These are phyloP conservation scores for Datisca glomerata DNA, from an alignment of 306 rosid genomes.

Conservation along the genomic window DNA sequence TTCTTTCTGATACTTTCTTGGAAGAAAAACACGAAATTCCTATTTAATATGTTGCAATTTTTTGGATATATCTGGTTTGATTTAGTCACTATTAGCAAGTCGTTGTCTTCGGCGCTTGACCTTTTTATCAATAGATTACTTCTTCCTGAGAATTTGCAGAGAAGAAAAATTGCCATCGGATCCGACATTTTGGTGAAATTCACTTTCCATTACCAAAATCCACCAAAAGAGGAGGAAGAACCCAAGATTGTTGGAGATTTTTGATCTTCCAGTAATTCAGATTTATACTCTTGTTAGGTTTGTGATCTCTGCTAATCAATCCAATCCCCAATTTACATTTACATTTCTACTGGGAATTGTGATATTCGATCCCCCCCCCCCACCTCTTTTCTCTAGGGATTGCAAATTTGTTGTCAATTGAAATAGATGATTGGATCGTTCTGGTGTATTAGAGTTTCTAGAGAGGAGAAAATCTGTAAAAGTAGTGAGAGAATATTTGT, in stretches of 20 bases:
- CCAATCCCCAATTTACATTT: background rate
- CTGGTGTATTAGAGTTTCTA: background rate
- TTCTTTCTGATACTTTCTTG: background rate
- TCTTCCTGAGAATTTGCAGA: background rate
- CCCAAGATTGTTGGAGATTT: slow-evolving; percentile 7
- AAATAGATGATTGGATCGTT: background rate
- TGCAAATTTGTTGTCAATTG: background rate
- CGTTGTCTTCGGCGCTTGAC: background rate
- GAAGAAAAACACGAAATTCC: background rate
- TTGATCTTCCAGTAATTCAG: slow-evolving; percentile 2
- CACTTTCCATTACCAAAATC: slow-evolving; percentile 11
- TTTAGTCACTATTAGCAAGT: background rate
- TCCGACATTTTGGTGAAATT: slow-evolving; percentile 11
- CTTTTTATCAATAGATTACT: background rate
- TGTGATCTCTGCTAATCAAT: too few species aligned
- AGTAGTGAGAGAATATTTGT: background rate
- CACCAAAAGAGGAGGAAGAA: slow-evolving; percentile 15
- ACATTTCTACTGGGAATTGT: background rate
- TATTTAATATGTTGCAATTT: background rate
- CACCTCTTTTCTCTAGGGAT: too few species aligned
- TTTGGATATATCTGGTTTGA: background rate
- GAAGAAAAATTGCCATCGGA: background rate
- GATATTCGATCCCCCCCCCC: background rate
- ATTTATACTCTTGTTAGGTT: too few species aligned
- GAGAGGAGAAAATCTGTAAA: too few species aligned